Conservation (phyloP, 2,329 filamentous ascomycete genomes). For the Geoglossum cookeanum region DNA sequence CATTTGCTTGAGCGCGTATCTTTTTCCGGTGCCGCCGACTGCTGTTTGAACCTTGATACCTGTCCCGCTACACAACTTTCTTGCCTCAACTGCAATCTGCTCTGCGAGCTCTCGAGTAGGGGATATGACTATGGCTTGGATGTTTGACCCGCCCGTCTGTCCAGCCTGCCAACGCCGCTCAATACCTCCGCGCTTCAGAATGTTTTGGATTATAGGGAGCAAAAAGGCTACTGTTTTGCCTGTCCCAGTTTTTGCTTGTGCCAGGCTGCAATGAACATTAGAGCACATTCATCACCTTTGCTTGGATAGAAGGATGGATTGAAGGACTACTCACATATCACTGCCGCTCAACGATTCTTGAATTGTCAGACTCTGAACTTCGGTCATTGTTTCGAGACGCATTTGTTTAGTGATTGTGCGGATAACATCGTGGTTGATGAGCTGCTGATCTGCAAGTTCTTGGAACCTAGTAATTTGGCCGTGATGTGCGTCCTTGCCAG, state of each 20-base stretch:
- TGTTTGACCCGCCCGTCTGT: conserved; percentile 25
- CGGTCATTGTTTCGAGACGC: conserved; percentile 71
- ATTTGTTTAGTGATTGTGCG: conserved; percentile 50
- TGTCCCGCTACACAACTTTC: conserved; percentile 43
- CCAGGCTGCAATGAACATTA: conserved; percentile 38
- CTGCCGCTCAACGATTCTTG: conserved; percentile 57
- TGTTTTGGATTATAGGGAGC: conserved; percentile 64
- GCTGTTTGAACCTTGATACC: conserved; percentile 53
- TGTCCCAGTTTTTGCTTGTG: conserved; percentile 91
- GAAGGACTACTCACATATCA: conserved; percentile 49
- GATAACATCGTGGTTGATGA: conserved; percentile 48
- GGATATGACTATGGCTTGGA: conserved; percentile 33
- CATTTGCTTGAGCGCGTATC: conserved; percentile 44
- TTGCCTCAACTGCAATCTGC: conserved; percentile 52
- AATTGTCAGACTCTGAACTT: conserved; percentile 76
- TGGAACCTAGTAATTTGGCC: conserved; percentile 22
- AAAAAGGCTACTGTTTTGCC: conserved; percentile 94
- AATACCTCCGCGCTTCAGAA: conserved; percentile 47
- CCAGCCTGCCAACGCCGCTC: conserved; percentile 23
- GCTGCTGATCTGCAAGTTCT: conserved; percentile 22
- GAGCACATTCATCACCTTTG: conserved; percentile 4
- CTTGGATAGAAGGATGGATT: too few species aligned
- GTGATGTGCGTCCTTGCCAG: not conserved
- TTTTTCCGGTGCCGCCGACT: conserved; percentile 82
- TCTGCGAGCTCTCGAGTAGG: conserved; percentile 44